phyloP scores from a whole-genome alignment of 2,329 filamentous ascomycete genomes.

The Myriosclerotinia scirpicola region DNA sequence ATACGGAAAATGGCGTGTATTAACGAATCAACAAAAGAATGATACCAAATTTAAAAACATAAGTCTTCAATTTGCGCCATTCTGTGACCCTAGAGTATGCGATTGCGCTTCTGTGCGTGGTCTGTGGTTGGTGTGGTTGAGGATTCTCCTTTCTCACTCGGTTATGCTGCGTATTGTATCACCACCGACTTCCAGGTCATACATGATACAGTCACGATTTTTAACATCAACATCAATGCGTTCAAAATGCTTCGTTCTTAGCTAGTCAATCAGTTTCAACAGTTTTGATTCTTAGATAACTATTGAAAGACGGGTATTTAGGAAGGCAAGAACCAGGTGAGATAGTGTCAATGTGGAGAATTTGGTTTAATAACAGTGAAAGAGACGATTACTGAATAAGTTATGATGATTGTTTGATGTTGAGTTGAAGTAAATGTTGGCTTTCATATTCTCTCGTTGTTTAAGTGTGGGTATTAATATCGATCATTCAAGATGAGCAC shows the following conservation, averaged over 20 bases:
- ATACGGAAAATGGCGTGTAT: neutral
- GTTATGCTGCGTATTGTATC: neutral
- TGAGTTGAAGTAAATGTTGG: neutral
- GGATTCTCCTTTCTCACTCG: neutral
- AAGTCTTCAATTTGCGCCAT: neutral
- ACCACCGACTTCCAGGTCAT: neutral
- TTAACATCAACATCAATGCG: neutral
- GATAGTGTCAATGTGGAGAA: too few relatives aligned
- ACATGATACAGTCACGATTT: neutral
- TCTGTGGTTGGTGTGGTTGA: neutral
- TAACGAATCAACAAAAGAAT: conserved; percentile 9
- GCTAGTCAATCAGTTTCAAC: neutral
- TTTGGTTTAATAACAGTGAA: neutral
- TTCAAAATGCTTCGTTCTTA: neutral
- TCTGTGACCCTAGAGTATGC: neutral
- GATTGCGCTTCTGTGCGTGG: neutral
- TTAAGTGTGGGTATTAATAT: neutral
- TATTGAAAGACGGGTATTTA: neutral
- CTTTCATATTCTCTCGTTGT: neutral
- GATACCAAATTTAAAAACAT: conserved; percentile 6
- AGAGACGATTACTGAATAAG: neutral
- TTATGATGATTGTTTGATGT: neutral
- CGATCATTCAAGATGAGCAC: neutral
- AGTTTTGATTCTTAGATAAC: neutral
- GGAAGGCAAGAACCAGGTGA: neutral